Base-by-base conservation (phyloP, 306 rosid species). In the Acacia melanoxylon region DNA sequence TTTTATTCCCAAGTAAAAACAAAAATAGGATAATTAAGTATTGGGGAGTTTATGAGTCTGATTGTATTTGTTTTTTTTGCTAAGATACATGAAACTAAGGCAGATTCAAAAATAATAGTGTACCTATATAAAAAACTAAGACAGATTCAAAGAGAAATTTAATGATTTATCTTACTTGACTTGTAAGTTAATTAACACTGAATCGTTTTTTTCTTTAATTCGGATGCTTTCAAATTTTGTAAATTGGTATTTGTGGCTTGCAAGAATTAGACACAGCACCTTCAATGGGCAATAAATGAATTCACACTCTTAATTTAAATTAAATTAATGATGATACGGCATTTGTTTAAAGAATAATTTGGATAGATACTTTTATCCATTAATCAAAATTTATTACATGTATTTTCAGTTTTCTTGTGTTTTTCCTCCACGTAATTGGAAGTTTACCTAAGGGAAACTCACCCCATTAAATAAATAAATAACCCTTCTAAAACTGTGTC, bases 161-260 rank as follows among this genome's bases (percentile, higher is more conserved):
- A 56, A 56, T 56, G 8, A 54, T 54, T 54, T 8, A 56, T 56
- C 5, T 58, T 58, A 22, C 65, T 58, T 58, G 10, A 58, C 65
- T n/a, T 3, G 65, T 10, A 58, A 58, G 31, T 16, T 58, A 58
- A 10, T 6, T 22, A 22, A 58, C 31, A 58, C 5, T 22, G 11
- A 58, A 58, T 58, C 2, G 4, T 2, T 10, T 10, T 59, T 59
- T 35, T 35, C 5, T 4, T 35, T 35, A 10, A 27, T 27, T 62
- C 19, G 51, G 49, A 1, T 61, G 79, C 74, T 81, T 84, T 86
- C 75, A 75, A 69, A 33, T 79, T 70, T n/a, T 71, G 75, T 68
- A 40, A 44, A 65, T 11, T 24, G 67, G 31, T 24, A 59, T 74
- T 44, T 83, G 75, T 77, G 79, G 76, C 91, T 58, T 73, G 79